A percentile compares a stretch with the other conserved stretches of the same genome.
These are phyloP conservation scores for Fusarium torulosum DNA, from an alignment of 2,329 filamentous ascomycete species.

Conservation along the genomic window DNA sequence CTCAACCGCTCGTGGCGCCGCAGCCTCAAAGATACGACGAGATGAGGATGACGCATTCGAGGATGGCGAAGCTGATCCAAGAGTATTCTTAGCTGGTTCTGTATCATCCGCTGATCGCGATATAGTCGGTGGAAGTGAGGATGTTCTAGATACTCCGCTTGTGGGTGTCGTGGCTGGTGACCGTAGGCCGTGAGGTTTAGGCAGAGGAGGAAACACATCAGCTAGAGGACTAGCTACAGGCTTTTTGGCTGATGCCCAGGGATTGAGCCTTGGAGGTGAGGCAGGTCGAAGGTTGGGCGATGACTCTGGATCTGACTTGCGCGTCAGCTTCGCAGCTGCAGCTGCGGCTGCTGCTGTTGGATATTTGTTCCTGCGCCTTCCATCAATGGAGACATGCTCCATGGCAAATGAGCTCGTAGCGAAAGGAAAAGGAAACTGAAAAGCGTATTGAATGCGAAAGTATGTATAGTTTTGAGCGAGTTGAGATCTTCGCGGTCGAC, in stretches of 20 bases:
- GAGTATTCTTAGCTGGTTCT: conserved; percentile 10
- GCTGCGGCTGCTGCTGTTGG: conserved; percentile 6
- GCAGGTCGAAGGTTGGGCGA: conserved; percentile 48
- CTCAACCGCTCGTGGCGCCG: conserved; percentile 46
- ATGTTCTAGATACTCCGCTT: conserved; percentile 27
- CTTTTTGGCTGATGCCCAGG: conserved; percentile 45
- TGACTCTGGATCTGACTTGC: conserved; percentile 30
- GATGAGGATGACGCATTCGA: conserved; percentile 41
- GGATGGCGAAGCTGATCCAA: conserved; percentile 36
- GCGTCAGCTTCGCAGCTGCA: conserved; percentile 7
- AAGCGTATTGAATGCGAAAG: background rate
- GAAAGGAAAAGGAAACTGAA: conserved; percentile 5
- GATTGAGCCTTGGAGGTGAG: conserved; percentile 52
- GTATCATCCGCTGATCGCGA: conserved; percentile 20
- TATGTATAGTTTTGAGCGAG: conserved; percentile 4
- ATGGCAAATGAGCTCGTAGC: conserved; percentile 28
- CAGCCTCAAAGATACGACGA: conserved; percentile 46
- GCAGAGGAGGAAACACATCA: conserved; percentile 43
- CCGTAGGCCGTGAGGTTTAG: conserved; percentile 17
- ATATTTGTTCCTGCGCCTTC: conserved; percentile 40
- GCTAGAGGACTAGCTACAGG: conserved; percentile 2
- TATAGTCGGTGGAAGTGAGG: conserved; percentile 26
- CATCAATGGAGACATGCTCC: conserved; percentile 48
- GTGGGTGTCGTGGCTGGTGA: conserved; percentile 18
- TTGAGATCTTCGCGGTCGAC: conserved; percentile 13